Evolutionary conservation across 1,284 basidiomycete species (phyloP), one percentile per base, ranked within the genome.

Genomic region (Malassezia yamatoensis): DNA sequence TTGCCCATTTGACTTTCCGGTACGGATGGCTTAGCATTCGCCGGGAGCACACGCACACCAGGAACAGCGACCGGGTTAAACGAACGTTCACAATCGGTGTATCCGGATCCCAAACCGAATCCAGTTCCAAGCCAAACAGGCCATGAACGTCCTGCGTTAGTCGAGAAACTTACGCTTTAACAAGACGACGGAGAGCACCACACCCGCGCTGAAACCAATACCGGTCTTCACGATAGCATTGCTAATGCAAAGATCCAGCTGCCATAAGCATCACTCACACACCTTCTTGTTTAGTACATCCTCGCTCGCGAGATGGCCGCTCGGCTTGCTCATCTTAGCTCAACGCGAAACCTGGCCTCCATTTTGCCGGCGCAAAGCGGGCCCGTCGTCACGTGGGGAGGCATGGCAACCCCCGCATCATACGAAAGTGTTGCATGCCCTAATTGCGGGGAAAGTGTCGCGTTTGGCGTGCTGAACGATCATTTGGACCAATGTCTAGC

Each of bases 1-100:
- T 62, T 61, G 51, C 67, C 65, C 18, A 72, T 66, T 18, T 65
- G 61, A 20, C 67, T 62, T 32, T 61, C 59, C 11, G 65, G 64
- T 54, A 43, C 52, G 35, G 56, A 53, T 13, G 55, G 51, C 21
- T 59, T 57, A 33, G 16, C 77, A 78, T n/a, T 72, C 66, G 32
- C 67, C 55, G 18, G 86, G 50, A 80, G 77, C 66, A 94, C 82
- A 65, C 88, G 84, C 58, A 87, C 88, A 63, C 90, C 90, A 37
- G 90, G 86, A 74, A 93, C 83, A 69, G 89, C 83, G 60, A 90
- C 86, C 16, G 90, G 88, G 79, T 93, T 93, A 82, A 96, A 93
- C 20, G 87, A 87, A 63, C 88, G 85, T 80, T 96, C 90, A 79
- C 90, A 96, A 82, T 96, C 88, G 32, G 88, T 88, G 77, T 91